Percentiles rank a stretch among this genome's conserved stretches.
phyloP scores from a whole-genome alignment of 163 green algal genomes.

The Scenedesmus sp. region DNA sequence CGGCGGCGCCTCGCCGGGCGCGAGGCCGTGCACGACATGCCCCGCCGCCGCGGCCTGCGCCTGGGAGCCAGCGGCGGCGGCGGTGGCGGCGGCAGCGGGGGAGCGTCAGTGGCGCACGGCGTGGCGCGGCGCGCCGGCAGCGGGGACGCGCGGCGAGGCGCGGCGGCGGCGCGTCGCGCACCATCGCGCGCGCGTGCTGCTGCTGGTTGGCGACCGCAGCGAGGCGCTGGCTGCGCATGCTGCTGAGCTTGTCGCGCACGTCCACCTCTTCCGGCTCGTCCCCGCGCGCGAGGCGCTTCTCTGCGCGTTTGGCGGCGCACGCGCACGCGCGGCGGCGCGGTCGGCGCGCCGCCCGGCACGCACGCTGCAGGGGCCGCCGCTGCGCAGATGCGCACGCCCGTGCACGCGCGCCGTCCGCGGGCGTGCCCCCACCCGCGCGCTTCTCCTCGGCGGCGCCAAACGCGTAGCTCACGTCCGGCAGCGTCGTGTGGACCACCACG shows the following conservation, averaged over 20 bases:
- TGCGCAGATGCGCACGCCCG: not conserved
- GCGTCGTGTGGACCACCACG: conserved; percentile 50
- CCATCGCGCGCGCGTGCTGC: not conserved
- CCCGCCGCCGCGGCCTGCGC: not conserved
- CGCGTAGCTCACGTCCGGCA: conserved; percentile 57
- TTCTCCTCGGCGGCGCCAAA: conserved; percentile 44
- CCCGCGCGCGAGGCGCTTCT: conserved; percentile 8
- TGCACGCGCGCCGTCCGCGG: not conserved
- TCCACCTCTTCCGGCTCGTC: not conserved
- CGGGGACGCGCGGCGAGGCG: too few species aligned
- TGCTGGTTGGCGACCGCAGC: conserved; percentile 23
- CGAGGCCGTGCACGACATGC: conserved; percentile 23
- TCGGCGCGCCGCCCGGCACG: too few species aligned
- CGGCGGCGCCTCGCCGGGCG: conserved; percentile 8
- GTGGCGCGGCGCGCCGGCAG: too few species aligned
- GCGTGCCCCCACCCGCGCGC: conserved; percentile 23
- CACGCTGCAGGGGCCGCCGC: not conserved
- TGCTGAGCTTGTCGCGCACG: not conserved
- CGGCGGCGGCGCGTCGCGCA: too few species aligned
- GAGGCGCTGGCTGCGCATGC: not conserved
- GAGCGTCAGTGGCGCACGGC: not conserved
- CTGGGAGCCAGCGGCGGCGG: not conserved
- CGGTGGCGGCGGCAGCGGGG: too few species aligned
- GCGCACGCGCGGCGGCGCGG: too few species aligned
- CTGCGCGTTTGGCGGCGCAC: too few species aligned